Percentiles rank a stretch among this genome's conserved stretches.
Evolutionary conservation across 495 filamentous ascomycete species (phyloP).

Genomic region (Neohortaea acidophila): DNA sequence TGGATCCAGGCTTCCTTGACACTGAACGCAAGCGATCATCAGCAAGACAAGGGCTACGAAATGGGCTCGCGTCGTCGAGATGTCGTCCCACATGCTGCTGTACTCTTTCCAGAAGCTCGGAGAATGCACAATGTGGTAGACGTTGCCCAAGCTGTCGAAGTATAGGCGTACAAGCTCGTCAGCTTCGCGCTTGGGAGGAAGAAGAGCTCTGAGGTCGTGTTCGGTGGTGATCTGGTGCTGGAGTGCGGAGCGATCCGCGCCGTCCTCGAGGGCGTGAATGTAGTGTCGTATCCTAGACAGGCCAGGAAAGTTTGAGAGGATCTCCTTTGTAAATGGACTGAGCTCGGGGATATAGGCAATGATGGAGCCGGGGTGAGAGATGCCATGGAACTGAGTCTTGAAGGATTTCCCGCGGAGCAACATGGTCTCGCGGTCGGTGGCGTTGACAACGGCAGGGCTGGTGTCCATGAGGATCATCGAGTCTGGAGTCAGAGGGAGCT

Average conservation of each 20-base stretch:
- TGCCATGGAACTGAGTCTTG: conserved; percentile 18
- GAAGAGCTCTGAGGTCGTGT: conserved; percentile 5
- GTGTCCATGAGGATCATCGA: conserved; percentile 1
- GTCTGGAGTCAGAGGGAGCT: conserved; percentile 12
- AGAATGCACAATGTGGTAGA: conserved; percentile 18
- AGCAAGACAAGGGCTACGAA: conserved; percentile 15
- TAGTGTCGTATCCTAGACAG: conserved; percentile 10
- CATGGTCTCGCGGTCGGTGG: conserved; percentile 10
- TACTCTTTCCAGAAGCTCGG: conserved; percentile 18
- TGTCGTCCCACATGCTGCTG: conserved; percentile 8
- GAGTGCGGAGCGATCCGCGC: conserved; percentile 4
- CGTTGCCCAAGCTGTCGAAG: conserved; percentile 12
- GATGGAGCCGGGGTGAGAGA: conserved; percentile 5
- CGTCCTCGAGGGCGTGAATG: conserved; percentile 12
- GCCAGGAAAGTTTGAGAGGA: conserved; percentile 10
- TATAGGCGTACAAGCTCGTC: conserved; percentile 11
- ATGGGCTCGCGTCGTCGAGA: neutral
- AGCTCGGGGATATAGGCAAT: conserved; percentile 16
- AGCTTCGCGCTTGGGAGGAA: conserved; percentile 4
- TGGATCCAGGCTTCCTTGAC: conserved; percentile 4
- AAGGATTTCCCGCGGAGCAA: conserved; percentile 13
- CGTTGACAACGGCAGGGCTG: neutral
- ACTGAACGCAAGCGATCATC: conserved; percentile 12
- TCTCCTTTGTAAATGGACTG: conserved; percentile 13
- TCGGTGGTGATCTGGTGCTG: conserved; percentile 1